Conservation (phyloP, 805 yeast genomes). For the Cyberlindnera amylophila region DNA sequence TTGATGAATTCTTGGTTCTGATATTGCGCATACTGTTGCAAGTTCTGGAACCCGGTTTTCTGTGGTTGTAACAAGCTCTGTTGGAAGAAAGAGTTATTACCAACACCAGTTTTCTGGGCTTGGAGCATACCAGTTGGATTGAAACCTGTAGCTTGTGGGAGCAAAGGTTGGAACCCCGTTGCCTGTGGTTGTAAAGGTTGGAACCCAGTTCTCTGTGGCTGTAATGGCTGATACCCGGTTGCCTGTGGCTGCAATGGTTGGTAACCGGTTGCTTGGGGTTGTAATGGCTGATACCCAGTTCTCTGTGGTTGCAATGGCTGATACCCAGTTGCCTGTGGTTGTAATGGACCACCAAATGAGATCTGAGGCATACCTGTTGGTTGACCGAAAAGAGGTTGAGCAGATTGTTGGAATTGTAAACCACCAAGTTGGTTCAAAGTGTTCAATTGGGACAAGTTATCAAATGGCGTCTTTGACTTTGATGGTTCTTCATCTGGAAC, state of each 20-base stretch:
- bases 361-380: slow-evolving; percentile 21
- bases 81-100: slow-evolving; percentile 38
- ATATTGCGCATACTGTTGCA: slow-evolving; percentile 28
- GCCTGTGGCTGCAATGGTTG: slow-evolving; percentile 32
- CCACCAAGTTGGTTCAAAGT: slow-evolving; percentile 32
- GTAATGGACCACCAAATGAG: slow-evolving; percentile 26
- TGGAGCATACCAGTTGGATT: slow-evolving; percentile 38
- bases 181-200: slow-evolving; percentile 47
- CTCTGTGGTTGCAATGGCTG: slow-evolving; percentile 33
- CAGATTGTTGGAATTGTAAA: slow-evolving; percentile 26
- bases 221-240: slow-evolving; percentile 33
- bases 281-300: slow-evolving; percentile 27
- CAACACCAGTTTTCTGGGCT: slow-evolving; percentile 64
- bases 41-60: slow-evolving; percentile 28
- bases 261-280: slow-evolving; percentile 26
- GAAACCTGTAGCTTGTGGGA: slow-evolving; percentile 32
- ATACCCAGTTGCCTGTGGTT: slow-evolving; percentile 32
- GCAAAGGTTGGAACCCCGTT: slow-evolving; percentile 26
- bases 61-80: slow-evolving; percentile 31
- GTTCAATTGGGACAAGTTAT: slow-evolving; percentile 33
- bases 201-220: slow-evolving; percentile 30
- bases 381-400: slow-evolving; percentile 24
- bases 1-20: slow-evolving; percentile 63
- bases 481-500: slow-evolving; percentile 51
- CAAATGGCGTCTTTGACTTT: slow-evolving; percentile 37